phyloP scores from a whole-genome alignment of 352 stramenopile species.

The Globisporangium irregulare region DNA sequence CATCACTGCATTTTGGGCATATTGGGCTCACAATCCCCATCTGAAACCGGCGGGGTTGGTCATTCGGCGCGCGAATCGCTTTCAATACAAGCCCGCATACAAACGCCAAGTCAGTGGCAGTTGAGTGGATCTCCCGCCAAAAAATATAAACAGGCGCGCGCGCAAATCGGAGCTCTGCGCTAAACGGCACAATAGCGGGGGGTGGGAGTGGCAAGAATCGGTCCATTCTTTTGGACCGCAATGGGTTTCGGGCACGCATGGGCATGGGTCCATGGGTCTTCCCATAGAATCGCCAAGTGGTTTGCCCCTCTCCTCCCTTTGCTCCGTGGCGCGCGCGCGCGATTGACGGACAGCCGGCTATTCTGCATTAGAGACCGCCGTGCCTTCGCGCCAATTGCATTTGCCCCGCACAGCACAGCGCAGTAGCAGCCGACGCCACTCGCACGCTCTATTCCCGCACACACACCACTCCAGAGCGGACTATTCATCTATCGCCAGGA shows the following conservation, averaged over 20 bases:
- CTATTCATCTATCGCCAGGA: neutral
- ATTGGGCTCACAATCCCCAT: neutral
- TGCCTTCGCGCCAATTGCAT: neutral
- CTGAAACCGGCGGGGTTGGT: neutral
- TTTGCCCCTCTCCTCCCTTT: neutral
- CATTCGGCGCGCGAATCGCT: neutral
- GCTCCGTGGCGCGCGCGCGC: neutral
- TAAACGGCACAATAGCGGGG: conserved; percentile 14
- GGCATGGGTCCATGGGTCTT: conserved; percentile 4
- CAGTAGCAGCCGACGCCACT: neutral
- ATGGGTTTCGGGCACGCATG: conserved; percentile 5
- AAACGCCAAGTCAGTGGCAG: conserved; percentile 14
- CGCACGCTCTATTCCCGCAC: neutral
- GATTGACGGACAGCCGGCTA: conserved; percentile 4
- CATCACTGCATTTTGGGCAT: neutral
- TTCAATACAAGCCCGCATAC: conserved; percentile 12
- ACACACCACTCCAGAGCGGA: neutral
- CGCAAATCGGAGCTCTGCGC: conserved; percentile 4
- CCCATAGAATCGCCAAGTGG: conserved; percentile 6
- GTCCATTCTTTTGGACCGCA: neutral
- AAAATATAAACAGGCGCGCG: conserved; percentile 15
- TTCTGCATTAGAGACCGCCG: conserved; percentile 10
- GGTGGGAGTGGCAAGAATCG: conserved; percentile 8
- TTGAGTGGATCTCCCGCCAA: conserved; percentile 15
- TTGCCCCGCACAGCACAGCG: neutral